These are phyloP conservation scores for Termitomyces sp. DNA, from an alignment of 1,284 basidiomycete genomes.

Conservation along the genomic window DNA sequence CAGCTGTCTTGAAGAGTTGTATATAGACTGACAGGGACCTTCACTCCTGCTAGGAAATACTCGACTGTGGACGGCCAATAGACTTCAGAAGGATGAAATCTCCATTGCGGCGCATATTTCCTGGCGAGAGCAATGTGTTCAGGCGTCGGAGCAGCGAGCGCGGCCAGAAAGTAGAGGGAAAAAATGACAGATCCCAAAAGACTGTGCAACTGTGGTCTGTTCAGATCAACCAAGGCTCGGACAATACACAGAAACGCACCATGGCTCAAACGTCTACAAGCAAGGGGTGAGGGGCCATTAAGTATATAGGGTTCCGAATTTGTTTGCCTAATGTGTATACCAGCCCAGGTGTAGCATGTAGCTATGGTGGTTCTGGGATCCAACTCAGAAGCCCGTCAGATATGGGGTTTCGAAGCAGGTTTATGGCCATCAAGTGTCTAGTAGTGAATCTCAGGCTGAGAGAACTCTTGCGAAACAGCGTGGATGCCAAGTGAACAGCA, in stretches of 20 bases:
- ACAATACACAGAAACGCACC: not conserved
- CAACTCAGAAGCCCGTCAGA: not conserved
- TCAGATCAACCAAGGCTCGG: not conserved
- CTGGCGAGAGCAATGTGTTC: conserved; percentile 14
- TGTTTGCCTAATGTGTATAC: not conserved
- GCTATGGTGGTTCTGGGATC: not conserved
- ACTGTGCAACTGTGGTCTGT: not conserved
- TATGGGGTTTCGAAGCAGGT: not conserved
- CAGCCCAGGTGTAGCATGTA: too few relatives aligned
- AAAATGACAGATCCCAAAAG: conserved; percentile 4
- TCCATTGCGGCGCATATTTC: conserved; percentile 17
- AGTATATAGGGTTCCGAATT: not conserved
- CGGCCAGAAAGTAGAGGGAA: not conserved
- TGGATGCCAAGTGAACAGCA: too few relatives aligned
- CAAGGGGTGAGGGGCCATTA: not conserved
- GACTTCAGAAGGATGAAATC: conserved; percentile 14
- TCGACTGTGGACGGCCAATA: conserved; percentile 18
- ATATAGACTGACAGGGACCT: conserved; percentile 7
- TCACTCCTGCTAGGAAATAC: conserved; percentile 15
- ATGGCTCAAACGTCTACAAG: not conserved
- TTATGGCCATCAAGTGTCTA: not conserved
- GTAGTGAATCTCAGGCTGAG: too few relatives aligned
- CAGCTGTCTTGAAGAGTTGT: not conserved
- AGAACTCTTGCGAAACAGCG: too few relatives aligned
- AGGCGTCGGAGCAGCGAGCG: conserved; percentile 11